phyloP scores from a whole-genome alignment of 768 basidiomycete species.

The Lactarius sp. region DNA sequence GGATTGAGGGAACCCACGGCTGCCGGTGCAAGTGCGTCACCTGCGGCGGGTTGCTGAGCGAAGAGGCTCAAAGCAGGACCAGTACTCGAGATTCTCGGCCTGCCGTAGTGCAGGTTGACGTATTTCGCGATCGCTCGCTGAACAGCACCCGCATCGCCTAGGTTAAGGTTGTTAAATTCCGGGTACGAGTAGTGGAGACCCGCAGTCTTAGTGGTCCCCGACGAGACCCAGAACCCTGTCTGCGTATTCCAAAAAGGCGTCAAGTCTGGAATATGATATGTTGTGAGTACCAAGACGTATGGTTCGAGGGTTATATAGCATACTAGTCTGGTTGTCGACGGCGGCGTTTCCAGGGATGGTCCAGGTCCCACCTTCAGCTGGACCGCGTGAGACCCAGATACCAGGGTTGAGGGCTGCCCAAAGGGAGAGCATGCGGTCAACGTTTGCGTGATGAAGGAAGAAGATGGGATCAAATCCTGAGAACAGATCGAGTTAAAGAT shows the following conservation, averaged over 20 bases:
- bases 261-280: slow-evolving; percentile 32
- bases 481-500: slow-evolving; percentile 24
- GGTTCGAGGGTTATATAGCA: background rate
- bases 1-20: background rate
- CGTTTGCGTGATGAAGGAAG: slow-evolving; percentile 50
- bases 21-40: background rate
- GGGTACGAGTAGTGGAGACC: slow-evolving; percentile 46
- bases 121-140: slow-evolving; percentile 32
- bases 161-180: slow-evolving; percentile 42
- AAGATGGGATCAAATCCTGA: slow-evolving; percentile 50
- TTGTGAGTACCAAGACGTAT: background rate
- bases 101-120: slow-evolving; percentile 38
- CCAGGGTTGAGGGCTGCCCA: slow-evolving; percentile 45
- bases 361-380: slow-evolving; percentile 21
- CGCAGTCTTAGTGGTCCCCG: slow-evolving; percentile 30
- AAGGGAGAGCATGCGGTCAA: slow-evolving; percentile 48
- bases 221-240: slow-evolving; percentile 39
- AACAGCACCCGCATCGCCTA: slow-evolving; percentile 31
- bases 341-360: slow-evolving; percentile 7
- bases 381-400: slow-evolving; percentile 36
- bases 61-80: slow-evolving; percentile 19
- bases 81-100: background rate
- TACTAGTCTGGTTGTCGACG: slow-evolving; percentile 17
- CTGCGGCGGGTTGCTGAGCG: background rate
- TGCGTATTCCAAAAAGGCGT: slow-evolving; percentile 45